phyloP scores from a whole-genome alignment of 2,329 filamentous ascomycete genomes.

The Stachybotrys echinatus region DNA sequence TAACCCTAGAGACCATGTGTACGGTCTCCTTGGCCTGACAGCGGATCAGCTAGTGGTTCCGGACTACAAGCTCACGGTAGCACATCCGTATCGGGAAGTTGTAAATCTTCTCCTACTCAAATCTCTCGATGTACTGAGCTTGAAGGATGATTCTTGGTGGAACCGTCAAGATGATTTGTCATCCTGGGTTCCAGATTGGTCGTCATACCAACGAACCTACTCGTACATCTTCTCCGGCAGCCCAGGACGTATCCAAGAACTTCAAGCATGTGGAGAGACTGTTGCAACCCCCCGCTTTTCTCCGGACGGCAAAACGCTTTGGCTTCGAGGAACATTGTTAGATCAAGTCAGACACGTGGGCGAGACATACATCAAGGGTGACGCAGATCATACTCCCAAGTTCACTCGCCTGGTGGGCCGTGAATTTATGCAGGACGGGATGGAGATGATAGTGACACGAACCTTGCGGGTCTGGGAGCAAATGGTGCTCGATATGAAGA shows the following conservation, averaged over 20 bases:
- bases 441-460: neutral
- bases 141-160: neutral
- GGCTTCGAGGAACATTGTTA: neutral
- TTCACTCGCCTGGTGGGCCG: too few relatives aligned
- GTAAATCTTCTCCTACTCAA: neutral
- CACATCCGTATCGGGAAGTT: neutral
- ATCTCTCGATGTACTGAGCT: neutral
- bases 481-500: neutral
- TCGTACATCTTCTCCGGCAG: neutral
- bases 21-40: neutral
- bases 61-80: neutral
- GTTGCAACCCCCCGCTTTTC: neutral
- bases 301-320: neutral
- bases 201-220: neutral
- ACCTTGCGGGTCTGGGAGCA: neutral
- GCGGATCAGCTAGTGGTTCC: neutral
- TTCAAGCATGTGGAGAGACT: neutral
- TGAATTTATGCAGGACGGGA: neutral
- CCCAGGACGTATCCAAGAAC: neutral
- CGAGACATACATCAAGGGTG: neutral
- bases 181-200: neutral
- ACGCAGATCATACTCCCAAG: too few relatives aligned
- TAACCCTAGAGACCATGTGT: neutral
- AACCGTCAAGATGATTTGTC: neutral
- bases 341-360: neutral